Base-by-base conservation (phyloP, 306 rosid genomes). In the Parietaria judaica region DNA sequence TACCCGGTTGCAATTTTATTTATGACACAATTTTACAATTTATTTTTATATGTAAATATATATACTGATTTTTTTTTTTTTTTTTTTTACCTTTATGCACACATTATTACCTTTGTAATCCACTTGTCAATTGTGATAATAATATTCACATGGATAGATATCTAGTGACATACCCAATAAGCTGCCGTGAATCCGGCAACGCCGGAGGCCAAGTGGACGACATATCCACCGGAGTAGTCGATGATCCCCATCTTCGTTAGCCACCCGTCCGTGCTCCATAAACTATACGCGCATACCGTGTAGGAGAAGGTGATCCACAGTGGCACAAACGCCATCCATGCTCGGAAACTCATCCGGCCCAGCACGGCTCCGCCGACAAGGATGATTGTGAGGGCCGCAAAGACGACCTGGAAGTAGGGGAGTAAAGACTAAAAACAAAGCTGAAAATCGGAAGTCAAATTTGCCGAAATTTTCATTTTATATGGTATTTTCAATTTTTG, bases 271-370 rank as follows among this genome's bases (percentile, higher is more conserved):
- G 72, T 51, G 51, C 70, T 47, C 82, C 82, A 80, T 11, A 80
- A 70, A 11, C 85, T 77, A 46, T 36, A 77, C 6, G 78, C 77
- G 37, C 71, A 67, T 1, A 80, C 53, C 17, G 85, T 74, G 68
- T 80, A 80, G 0, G 85, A 73, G 37, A 64, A 70, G 0, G 82
- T 76, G 13, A 80, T 14, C 85, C 82, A 80, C 0, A 77, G 80
- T 4, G 85, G 82, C 53, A 73, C 82, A 51, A 80, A 80, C 49
- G 71, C 4, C 80, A 80, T 76, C 85, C 82, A 80, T 0, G 85
- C 82, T 7, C 53, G 44, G 11, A 80, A 77, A 61, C 72, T 80
- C 82, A 77, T 76, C 56, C 80, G 67, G 34, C 82, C 80, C 3
- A 76, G 72, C 75, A 80, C 70, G 3, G 85, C 79, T 44, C 85